phyloP scores from a whole-genome alignment of 2,329 filamentous ascomycete genomes.

The Xylariaceae sp. region DNA sequence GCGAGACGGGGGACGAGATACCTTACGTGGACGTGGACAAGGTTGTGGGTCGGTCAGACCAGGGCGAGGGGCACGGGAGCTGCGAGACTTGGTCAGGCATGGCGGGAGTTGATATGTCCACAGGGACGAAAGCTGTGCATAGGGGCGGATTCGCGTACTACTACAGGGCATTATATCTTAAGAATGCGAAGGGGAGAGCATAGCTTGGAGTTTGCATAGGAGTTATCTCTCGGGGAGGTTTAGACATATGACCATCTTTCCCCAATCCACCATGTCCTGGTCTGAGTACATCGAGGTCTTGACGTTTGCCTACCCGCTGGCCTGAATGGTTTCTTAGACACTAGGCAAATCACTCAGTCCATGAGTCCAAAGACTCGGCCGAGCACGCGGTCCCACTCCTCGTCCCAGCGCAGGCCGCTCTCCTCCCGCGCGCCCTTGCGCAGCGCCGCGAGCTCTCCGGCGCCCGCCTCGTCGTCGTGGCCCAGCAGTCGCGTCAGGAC shows the following conservation, averaged over 20 bases:
- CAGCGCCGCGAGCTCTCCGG: conserved; percentile 49
- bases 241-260: neutral
- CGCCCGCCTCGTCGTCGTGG: conserved; percentile 36
- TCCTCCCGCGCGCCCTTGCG: conserved; percentile 66
- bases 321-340: too few relatives aligned
- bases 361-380: conserved; percentile 58
- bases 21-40: too few relatives aligned
- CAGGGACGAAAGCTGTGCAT: too few relatives aligned
- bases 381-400: conserved; percentile 84
- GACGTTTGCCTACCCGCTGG: too few relatives aligned
- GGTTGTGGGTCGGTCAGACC: too few relatives aligned
- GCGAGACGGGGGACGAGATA: too few relatives aligned
- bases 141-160: too few relatives aligned
- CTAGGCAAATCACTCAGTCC: conserved; percentile 12
- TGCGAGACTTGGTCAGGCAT: too few relatives aligned
- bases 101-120: too few relatives aligned
- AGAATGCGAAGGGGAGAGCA: conserved; percentile 6
- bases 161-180: neutral
- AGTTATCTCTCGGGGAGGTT: neutral
- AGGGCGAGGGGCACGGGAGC: too few relatives aligned
- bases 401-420: conserved; percentile 74
- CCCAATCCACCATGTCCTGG: neutral
- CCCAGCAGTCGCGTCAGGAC: conserved; percentile 59
- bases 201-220: conserved; percentile 7
- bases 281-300: too few relatives aligned